A percentile compares a stretch with the other conserved stretches of the same genome.
Conservation (phyloP, 495 filamentous ascomycete species). For the Cercophora scortea region DNA sequence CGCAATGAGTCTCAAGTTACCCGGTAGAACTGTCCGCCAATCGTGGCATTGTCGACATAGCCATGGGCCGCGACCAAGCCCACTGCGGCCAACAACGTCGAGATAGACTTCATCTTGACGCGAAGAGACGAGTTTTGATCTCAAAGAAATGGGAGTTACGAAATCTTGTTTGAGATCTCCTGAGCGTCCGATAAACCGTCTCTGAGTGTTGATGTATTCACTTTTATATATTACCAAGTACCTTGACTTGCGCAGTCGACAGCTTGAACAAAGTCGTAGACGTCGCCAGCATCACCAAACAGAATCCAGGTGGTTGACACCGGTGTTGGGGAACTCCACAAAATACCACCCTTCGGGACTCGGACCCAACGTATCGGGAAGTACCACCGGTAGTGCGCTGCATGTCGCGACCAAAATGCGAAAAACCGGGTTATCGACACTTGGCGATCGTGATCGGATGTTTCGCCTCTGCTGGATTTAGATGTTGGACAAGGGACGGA, state of each 20-base stretch:
- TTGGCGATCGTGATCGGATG: background rate
- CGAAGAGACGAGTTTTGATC: too few relatives aligned
- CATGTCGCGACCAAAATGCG: background rate
- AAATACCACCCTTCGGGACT: background rate
- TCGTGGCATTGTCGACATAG: conserved; percentile 46
- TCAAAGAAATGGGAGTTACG: too few relatives aligned
- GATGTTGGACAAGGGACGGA: background rate
- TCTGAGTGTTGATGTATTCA: too few relatives aligned
- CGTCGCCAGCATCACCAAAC: too few relatives aligned
- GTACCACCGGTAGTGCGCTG: background rate
- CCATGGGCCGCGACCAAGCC: conserved; percentile 55
- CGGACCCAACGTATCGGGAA: background rate
- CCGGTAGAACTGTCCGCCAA: conserved; percentile 32
- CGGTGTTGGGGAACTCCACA: background rate
- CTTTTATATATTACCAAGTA: too few relatives aligned
- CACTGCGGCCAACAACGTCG: conserved; percentile 38
- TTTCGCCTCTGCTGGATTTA: background rate
- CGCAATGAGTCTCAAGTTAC: background rate
- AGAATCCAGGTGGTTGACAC: too few relatives aligned
- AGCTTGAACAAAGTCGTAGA: too few relatives aligned
- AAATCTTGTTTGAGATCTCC: too few relatives aligned
- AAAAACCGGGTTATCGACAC: background rate
- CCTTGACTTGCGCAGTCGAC: too few relatives aligned
- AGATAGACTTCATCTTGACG: conserved; percentile 22
- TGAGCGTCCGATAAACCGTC: too few relatives aligned